Base-by-base conservation (phyloP, 345 rosid species). In the Camelina laxa region DNA sequence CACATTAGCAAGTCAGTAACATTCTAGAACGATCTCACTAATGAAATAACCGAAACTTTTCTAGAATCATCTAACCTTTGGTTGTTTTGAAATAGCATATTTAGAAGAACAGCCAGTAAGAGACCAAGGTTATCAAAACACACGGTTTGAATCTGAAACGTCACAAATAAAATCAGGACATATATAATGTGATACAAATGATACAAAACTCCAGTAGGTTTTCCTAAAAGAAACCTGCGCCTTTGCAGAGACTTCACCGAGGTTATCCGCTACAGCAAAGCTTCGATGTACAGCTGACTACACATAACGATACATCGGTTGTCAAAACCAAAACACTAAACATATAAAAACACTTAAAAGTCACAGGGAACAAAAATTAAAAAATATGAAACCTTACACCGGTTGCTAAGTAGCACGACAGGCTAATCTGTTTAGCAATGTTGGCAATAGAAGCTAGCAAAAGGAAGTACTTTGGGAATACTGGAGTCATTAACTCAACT, bases 171-270 rank as follows among this genome's bases (percentile, higher is more conserved):
- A 38, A 31, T 67, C 38, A 67, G 56, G 11, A 10, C 33, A 62
- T 11, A 35, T 9, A 20, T 2, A 38, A 6, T 7, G 6, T 19
- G 60, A 57, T 27, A 42, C 22, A 30, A 20, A 60, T 17, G 4
- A 21, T 2, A 66, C 0, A 67, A n/a, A 59, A 59, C 24, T 17
- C 2, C 3, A 16, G 16, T 9, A 9, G 12, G 33, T 57, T 55
- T 55, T 45, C 38, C 27, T 2, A 10, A 30, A 31, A 36, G 0
- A 54, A 20, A 92, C 97, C 90, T 93, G 97, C 51, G 98, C 83
- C 80, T 93, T 93, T 2, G 97, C 97, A 70, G 98, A 90, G 75
- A 90, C 87, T 87, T 93, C 98, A 81, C 97, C 98, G 36, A 90
- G 86, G 84, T 93, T 93, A 84, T 89, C 97, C 22, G 88, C 91